Evolutionary conservation across 2,329 filamentous ascomycete species (phyloP).

Genomic region (Fusarium aywerte): DNA sequence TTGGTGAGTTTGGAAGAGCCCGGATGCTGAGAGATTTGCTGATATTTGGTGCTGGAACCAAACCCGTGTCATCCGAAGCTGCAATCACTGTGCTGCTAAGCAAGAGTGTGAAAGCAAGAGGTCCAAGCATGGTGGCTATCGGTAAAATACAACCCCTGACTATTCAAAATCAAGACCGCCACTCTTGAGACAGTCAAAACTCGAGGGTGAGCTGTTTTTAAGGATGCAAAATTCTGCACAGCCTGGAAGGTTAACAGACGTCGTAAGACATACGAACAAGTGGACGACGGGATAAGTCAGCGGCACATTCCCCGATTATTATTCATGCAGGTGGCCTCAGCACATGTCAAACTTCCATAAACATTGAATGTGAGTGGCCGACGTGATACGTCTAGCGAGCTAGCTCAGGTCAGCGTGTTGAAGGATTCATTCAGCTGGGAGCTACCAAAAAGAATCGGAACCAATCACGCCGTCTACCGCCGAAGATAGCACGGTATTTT

Average conservation of each 20-base stretch:
- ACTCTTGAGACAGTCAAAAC: fast-evolving
- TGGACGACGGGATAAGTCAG: neutral
- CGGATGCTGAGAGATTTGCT: neutral
- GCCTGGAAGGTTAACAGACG: neutral
- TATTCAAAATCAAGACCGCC: neutral
- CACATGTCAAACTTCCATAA: neutral
- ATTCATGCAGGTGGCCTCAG: neutral
- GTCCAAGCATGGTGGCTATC: neutral
- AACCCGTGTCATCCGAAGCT: conserved; percentile 2
- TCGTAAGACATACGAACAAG: neutral
- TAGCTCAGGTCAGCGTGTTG: neutral
- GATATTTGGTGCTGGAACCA: neutral
- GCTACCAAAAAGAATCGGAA: neutral
- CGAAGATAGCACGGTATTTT: neutral
- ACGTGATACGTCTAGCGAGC: neutral
- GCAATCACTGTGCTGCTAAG: neutral
- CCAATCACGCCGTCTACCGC: too few species aligned
- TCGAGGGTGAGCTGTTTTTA: neutral
- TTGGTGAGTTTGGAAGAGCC: conserved; percentile 22
- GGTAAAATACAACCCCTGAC: neutral
- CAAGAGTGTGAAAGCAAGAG: neutral
- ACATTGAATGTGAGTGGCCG: neutral
- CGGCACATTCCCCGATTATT: neutral
- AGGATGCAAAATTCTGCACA: neutral
- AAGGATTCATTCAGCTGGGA: neutral